phyloP scores from a whole-genome alignment of 176 grass and related monocot species.

The Luzula sylvatica region DNA sequence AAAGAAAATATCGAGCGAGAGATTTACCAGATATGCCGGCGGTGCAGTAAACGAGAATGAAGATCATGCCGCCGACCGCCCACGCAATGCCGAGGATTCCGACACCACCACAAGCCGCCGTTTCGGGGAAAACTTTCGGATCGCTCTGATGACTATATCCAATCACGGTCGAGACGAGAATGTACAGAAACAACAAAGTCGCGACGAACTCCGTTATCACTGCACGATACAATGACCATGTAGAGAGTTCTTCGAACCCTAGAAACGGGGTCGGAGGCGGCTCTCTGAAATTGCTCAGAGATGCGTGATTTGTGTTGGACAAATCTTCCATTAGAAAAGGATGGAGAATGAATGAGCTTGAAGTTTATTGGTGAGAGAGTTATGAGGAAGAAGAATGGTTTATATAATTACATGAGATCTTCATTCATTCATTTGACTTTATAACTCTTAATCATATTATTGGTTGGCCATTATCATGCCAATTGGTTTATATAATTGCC shows the following conservation, averaged over 20 bases:
- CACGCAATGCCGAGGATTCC: constrained; percentile 43
- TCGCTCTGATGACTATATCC: constrained; percentile 28
- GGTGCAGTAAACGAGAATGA: constrained; percentile 32
- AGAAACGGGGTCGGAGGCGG: constrained; percentile 20
- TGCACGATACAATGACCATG: constrained; percentile 39
- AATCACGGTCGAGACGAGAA: constrained; percentile 31
- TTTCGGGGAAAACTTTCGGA: background rate
- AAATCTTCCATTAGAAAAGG: constrained; percentile 1
- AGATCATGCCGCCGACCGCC: constrained; percentile 34
- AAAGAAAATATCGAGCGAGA: background rate
- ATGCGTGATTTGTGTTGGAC: background rate
- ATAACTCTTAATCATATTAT: too few relatives aligned
- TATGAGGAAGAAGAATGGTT: too few relatives aligned
- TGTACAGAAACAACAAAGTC: constrained; percentile 39
- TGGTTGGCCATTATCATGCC: too few relatives aligned
- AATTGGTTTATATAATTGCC: too few relatives aligned
- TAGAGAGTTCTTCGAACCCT: constrained; percentile 16
- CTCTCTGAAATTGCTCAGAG: background rate
- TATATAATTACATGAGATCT: too few relatives aligned
- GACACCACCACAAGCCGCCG: constrained; percentile 20
- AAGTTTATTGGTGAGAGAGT: background rate
- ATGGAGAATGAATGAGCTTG: background rate
- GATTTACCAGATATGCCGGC: constrained; percentile 30
- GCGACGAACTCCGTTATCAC: constrained; percentile 44
- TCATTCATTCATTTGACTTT: too few relatives aligned